phyloP scores from a whole-genome alignment of 1,284 basidiomycete species.

The Ceratobasidium sp. region DNA sequence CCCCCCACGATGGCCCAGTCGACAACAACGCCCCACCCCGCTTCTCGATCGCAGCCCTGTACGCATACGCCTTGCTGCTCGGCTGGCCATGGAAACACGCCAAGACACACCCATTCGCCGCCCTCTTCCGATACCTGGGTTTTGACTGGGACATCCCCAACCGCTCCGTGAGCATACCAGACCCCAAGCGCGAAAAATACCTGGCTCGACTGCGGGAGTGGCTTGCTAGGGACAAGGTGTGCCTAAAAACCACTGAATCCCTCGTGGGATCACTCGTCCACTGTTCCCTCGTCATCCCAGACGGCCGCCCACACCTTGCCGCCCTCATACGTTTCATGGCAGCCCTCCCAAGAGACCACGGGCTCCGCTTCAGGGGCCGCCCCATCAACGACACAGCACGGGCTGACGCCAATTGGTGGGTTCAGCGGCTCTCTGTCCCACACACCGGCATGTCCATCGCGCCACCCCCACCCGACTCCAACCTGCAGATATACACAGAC shows the following conservation, averaged over 20 bases:
- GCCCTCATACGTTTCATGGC: background rate
- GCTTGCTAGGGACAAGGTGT: background rate
- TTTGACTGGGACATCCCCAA: conserved; percentile 32
- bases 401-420: background rate
- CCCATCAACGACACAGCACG: background rate
- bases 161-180: conserved; percentile 1
- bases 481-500: conserved; percentile 47
- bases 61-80: conserved; percentile 60
- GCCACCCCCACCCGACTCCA: background rate
- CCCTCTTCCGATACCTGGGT: conserved; percentile 23
- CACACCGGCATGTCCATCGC: background rate
- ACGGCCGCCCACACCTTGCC: conserved; percentile 9
- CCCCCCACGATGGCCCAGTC: background rate
- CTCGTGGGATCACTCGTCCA: conserved; percentile 36
- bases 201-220: background rate
- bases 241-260: background rate
- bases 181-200: conserved; percentile 37
- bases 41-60: conserved; percentile 40
- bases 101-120: background rate
- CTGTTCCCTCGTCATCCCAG: conserved; percentile 15
- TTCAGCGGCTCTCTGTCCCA: background rate
- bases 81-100: conserved; percentile 41
- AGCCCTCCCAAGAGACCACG: background rate
- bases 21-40: background rate
- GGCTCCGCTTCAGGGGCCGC: background rate